These are phyloP conservation scores for Mucor ambiguus DNA, from an alignment of 371 early-diverging fungal genomes.

Conservation along the genomic window DNA sequence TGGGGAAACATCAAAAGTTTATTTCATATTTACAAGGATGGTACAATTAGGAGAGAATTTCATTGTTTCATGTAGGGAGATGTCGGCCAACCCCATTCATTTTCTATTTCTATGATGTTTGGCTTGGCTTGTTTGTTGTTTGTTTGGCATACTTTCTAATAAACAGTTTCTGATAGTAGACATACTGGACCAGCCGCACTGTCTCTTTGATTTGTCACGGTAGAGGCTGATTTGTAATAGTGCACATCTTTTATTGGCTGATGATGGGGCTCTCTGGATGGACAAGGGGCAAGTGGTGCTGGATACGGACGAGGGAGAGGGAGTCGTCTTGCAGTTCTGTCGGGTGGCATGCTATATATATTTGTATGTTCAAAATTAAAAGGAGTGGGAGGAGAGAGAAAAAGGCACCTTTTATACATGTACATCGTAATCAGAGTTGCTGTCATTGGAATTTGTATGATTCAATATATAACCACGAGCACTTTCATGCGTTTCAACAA, in stretches of 20 bases:
- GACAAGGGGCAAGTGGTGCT: not conserved
- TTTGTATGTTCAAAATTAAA: not conserved
- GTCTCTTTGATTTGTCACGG: not conserved
- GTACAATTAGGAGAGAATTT: not conserved
- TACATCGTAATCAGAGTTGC: not conserved
- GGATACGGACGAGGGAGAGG: conserved; percentile 12
- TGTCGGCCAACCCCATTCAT: not conserved
- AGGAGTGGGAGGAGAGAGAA: not conserved
- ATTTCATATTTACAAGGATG: not conserved
- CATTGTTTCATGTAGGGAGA: not conserved
- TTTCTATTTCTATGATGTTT: not conserved
- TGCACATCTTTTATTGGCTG: not conserved
- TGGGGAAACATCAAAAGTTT: not conserved
- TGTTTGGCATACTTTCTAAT: not conserved
- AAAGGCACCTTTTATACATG: not conserved
- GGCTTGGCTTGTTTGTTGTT: conserved; percentile 1
- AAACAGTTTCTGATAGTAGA: not conserved
- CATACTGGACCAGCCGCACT: not conserved
- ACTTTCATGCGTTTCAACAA: not conserved
- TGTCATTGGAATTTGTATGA: not conserved
- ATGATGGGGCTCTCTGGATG: not conserved
- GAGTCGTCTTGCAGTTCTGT: conserved; percentile 8
- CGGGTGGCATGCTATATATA: not conserved
- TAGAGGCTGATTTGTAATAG: not conserved
- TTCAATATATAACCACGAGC: not conserved